Evolutionary conservation across 495 filamentous ascomycete genomes (phyloP).

Genomic region (Evernia prunastri): DNA sequence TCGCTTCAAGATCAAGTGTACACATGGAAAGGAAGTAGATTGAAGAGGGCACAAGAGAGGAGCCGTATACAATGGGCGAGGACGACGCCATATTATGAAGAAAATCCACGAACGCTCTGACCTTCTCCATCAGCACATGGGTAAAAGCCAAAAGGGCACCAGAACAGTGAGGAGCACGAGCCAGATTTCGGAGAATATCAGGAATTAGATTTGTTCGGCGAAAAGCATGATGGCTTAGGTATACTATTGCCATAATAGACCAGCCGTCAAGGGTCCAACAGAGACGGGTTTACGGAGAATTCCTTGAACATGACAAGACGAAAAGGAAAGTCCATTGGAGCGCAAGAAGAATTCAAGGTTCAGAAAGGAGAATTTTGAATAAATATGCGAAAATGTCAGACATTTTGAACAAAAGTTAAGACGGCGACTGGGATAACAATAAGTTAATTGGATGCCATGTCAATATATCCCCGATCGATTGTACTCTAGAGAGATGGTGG

Average conservation of each 20-base stretch:
- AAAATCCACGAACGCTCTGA: background rate
- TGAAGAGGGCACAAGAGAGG: background rate
- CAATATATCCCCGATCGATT: no score
- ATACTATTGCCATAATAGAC: background rate
- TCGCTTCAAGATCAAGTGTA: background rate
- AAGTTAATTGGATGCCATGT: no score
- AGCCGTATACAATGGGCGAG: background rate
- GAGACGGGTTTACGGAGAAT: background rate
- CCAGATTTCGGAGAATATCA: background rate
- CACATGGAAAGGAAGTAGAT: background rate
- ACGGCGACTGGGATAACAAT: no score
- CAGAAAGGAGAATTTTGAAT: background rate
- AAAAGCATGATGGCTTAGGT: background rate
- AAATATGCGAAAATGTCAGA: background rate
- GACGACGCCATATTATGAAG: background rate
- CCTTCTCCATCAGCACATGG: background rate
- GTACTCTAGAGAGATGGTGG: no score
- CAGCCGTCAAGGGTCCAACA: background rate
- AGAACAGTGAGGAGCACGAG: background rate
- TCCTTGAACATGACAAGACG: no score
- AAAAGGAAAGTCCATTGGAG: background rate
- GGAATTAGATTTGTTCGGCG: background rate
- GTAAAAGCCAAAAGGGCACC: background rate
- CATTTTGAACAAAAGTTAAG: no score
- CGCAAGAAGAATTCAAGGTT: background rate